A percentile compares a stretch with the other conserved stretches of the same genome.
These are phyloP conservation scores for Komagataella populi DNA, from an alignment of 805 yeast species.

Conservation along the genomic window DNA sequence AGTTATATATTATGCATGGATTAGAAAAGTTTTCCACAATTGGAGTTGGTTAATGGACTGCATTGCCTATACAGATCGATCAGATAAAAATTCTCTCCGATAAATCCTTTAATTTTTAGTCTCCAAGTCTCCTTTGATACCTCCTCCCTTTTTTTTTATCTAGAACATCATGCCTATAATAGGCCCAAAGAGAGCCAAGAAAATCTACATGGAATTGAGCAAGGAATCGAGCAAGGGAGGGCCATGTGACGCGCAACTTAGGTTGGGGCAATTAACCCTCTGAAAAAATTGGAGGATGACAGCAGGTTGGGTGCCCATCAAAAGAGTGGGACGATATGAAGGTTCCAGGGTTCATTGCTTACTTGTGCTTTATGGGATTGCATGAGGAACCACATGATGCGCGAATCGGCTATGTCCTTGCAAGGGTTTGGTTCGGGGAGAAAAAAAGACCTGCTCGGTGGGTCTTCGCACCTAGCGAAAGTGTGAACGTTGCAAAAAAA, in stretches of 20 bases:
- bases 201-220: neutral
- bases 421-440: neutral
- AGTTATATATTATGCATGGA: neutral
- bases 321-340: neutral
- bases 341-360: neutral
- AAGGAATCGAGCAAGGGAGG: no score
- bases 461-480: neutral
- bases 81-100: neutral
- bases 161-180: neutral
- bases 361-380: neutral
- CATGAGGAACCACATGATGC: neutral
- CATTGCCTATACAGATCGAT: neutral
- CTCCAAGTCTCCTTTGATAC: neutral
- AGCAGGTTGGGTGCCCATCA: neutral
- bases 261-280: neutral
- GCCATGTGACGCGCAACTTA: no score
- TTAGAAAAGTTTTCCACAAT: neutral
- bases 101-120: neutral
- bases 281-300: neutral
- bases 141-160: neutral
- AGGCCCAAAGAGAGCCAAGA: neutral
- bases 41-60: neutral
- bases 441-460: neutral
- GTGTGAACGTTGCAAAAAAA: conserved; percentile 14
- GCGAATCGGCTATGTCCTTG: neutral